Base-by-base conservation (phyloP, 306 rosid species). In the Vigna radiata region DNA sequence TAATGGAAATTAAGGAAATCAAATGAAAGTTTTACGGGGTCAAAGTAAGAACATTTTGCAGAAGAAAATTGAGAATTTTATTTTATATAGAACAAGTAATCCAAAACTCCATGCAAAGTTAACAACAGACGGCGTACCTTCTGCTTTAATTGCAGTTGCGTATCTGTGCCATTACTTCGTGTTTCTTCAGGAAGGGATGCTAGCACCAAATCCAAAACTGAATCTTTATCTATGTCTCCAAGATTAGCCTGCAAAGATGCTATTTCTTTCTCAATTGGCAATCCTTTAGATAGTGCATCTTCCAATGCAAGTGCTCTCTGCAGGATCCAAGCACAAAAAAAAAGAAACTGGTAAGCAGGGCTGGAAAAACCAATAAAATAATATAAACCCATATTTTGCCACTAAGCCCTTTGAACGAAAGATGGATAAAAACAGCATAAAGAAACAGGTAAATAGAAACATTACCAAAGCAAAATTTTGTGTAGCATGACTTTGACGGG, bases 281-380 rank as follows among this genome's bases (percentile, higher is more conserved):
- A 78, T 47, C 99, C 99, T 83, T 77, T 96, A 27, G 96, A 92
- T 78, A 89, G 89, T 72, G 96, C 94, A 81, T 92, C 97, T 77
- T 96, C 97, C 48, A 92, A 85, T 43, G 98, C 94, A 73, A 96
- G 94, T 14, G 97, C 98, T 79, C 94, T 94, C 98, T 91, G 87
- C 58, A 84, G 87, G 81, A 73, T 44, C 48, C 85, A 85, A 29
- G 78, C 69, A 65, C 64, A 79, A 73, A 80, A 33, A 19, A 19
- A 63, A 56, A 63, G 66, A 75, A 61, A 48, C 49, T 67, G 50
- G 75, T 68, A 77, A 61, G 69, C 75, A 56, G 31, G 52, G 47
- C 33, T 43, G 62, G 44, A 75, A 77, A 82, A 71, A 63, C 54
- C 65, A 47, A 73, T 54, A 37, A 41, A 44, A 55, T 25, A 62